Evolutionary conservation across 2,329 filamentous ascomycete species (phyloP), one percentile per base, ranked within the genome.

Genomic region (Aspergillus eucalypticola): DNA sequence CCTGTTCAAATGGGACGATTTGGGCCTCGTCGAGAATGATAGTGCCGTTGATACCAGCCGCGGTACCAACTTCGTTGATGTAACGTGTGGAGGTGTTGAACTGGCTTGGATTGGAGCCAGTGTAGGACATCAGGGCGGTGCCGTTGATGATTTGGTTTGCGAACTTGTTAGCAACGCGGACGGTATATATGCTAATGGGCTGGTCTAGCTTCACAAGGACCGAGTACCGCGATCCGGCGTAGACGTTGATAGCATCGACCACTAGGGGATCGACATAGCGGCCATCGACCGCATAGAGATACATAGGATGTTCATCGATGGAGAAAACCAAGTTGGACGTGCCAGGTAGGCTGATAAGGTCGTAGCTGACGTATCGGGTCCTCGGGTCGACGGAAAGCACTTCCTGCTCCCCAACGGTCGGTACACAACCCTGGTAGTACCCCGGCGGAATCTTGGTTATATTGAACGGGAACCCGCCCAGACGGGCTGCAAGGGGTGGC

Each of bases 141-240:
- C 81, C 84, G 8, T 77, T 75, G 25, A 88, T 76, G 53, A 86
- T 77, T 68, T 88, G 86, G 5, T 82, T 79, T 2, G 78, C 73
- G 23, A 74, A 76, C 58, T 78, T 74, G 21, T 82, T 79, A 25
- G 82, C 79, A 29, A 83, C 75, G 3, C 86, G 83, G 32, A 81
- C 76, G 0, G 72, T 76, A 66, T 81, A 81, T 51, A 75, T 67
- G 8, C 68, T 72, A 4, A 65, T 50, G 56, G 67, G 53, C 48
- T 79, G 73, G 64, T 78, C 72, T 3, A 80, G 73, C 58, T 77
- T 76, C n/a, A 81, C 67, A 54, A 81, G 69, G 13, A 73, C 74
- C 0, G 78, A 75, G 50, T 76, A 74, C 8, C 79, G 74, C 53
- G 78, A 73, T 10, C 79, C 79, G 35, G 71, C 74, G 59, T 63